Conservation (phyloP, 1,139 yeast species). For the Taphrina populina region DNA sequence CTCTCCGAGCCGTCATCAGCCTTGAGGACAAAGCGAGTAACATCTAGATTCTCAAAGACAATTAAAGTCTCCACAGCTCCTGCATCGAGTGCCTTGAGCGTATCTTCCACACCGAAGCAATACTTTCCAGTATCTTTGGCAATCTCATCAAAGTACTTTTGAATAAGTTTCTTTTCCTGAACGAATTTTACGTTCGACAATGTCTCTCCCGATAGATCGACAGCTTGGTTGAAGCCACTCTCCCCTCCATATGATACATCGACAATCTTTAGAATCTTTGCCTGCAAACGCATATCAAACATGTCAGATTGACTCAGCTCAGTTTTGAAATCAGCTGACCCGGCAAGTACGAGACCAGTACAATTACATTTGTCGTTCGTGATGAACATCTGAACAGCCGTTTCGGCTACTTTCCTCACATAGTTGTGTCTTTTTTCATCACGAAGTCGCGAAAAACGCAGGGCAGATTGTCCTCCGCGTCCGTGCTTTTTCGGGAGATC, state of each 20-base stretch:
- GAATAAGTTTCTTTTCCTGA: conserved; percentile 94
- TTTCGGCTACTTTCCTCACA: conserved; percentile 96
- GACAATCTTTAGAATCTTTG: conserved; percentile 84
- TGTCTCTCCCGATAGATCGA: conserved; percentile 94
- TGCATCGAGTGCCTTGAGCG: conserved; percentile 88
- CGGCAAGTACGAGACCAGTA: conserved; percentile 91
- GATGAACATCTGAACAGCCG: conserved; percentile 93
- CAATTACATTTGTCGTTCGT: conserved; percentile 89
- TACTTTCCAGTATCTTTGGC: conserved; percentile 94
- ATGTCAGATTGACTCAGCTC: conserved; percentile 89
- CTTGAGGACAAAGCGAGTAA: conserved; percentile 77
- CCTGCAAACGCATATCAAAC: conserved; percentile 83
- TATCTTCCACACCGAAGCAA: conserved; percentile 94
- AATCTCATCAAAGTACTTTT: conserved; percentile 89
- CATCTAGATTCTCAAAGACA: conserved; percentile 87
- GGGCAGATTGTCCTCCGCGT: conserved; percentile 99
- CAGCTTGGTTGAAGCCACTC: conserved; percentile 98
- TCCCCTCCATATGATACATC: conserved; percentile 99
- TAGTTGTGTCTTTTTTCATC: conserved; percentile 98
- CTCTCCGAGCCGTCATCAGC: conserved; percentile 79
- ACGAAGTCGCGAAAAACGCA: conserved; percentile 98
- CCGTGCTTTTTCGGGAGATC: conserved; percentile 99
- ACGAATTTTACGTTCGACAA: conserved; percentile 94
- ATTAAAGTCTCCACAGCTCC: conserved; percentile 94
- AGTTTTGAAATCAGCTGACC: conserved; percentile 97